phyloP scores from a whole-genome alignment of 495 filamentous ascomycete species.

The Rusavskia elegans region DNA sequence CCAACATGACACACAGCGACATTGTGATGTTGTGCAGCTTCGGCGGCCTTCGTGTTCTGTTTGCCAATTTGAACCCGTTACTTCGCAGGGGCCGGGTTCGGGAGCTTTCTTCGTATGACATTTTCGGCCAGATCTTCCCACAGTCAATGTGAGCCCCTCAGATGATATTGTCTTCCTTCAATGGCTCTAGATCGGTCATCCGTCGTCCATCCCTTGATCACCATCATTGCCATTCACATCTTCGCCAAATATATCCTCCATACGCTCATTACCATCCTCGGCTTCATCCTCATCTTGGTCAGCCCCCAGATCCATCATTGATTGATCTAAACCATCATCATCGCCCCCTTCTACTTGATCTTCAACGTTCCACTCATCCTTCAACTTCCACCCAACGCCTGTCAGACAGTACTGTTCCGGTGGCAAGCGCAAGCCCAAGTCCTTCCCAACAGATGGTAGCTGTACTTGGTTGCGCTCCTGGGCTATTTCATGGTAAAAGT shows the following conservation, averaged over 20 bases:
- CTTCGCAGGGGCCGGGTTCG: no score
- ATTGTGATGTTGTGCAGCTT: no score
- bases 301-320: constrained; percentile 4
- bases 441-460: constrained; percentile 59
- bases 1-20: no score
- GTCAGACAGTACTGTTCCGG: constrained; percentile 85
- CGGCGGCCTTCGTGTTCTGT: no score
- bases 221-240: constrained; percentile 25
- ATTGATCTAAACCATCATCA: constrained; percentile 13
- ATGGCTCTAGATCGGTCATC: constrained; percentile 9
- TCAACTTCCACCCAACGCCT: constrained; percentile 68
- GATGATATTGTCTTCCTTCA: not conserved
- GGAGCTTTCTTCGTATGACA: no score
- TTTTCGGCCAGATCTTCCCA: no score
- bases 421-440: constrained; percentile 72
- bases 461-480: constrained; percentile 66
- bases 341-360: constrained; percentile 32
- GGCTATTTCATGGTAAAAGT: constrained; percentile 73
- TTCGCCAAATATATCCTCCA: constrained; percentile 45
- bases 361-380: constrained; percentile 58
- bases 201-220: constrained; percentile 36
- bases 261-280: constrained; percentile 25
- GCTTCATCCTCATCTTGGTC: constrained; percentile 13
- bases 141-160: no score
- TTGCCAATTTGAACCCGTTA: no score